A percentile compares a stretch with the other conserved stretches of the same genome.
These are phyloP conservation scores for Venturia asperata DNA, from an alignment of 2,329 filamentous ascomycete species.

Conservation along the genomic window DNA sequence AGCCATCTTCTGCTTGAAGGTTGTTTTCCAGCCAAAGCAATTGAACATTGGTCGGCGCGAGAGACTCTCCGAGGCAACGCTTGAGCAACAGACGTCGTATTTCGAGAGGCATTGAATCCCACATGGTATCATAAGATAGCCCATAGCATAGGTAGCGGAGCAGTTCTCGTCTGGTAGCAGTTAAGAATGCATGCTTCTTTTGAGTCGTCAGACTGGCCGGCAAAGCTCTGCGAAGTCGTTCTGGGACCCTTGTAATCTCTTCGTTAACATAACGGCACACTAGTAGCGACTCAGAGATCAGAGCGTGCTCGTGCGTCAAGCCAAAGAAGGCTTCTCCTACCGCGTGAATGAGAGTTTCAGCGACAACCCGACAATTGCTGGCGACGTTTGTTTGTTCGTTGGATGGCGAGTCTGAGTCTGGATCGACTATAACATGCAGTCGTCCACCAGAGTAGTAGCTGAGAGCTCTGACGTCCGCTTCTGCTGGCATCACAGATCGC, in stretches of 20 bases:
- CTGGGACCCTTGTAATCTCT: slow-evolving; percentile 27
- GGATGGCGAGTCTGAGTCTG: slow-evolving; percentile 23
- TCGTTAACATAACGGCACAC: slow-evolving; percentile 25
- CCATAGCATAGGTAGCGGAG: slow-evolving; percentile 44
- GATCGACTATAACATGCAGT: slow-evolving; percentile 29
- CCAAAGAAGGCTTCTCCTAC: slow-evolving; percentile 31
- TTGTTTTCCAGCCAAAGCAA: slow-evolving; percentile 41
- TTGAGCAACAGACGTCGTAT: slow-evolving; percentile 42
- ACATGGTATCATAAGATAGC: slow-evolving; percentile 44
- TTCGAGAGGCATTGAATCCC: slow-evolving; percentile 43
- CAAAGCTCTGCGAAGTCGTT: slow-evolving; percentile 27
- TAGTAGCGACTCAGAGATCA: slow-evolving; percentile 30
- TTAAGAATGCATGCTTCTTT: slow-evolving; percentile 24
- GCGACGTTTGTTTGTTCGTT: slow-evolving; percentile 27
- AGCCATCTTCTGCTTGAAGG: slow-evolving; percentile 35
- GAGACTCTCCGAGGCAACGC: slow-evolving; percentile 40
- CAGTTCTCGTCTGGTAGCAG: slow-evolving; percentile 37
- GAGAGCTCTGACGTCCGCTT: slow-evolving; percentile 34
- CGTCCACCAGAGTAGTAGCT: slow-evolving; percentile 28
- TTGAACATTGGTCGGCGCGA: slow-evolving; percentile 35
- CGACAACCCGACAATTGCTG: slow-evolving; percentile 30
- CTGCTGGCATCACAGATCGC: slow-evolving; percentile 27
- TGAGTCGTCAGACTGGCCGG: slow-evolving; percentile 12
- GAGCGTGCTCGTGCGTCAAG: slow-evolving; percentile 29
- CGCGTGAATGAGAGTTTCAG: slow-evolving; percentile 32